Evolutionary conservation across 257 asterid species (phyloP).

Genomic region (Fraxinus anomala): DNA sequence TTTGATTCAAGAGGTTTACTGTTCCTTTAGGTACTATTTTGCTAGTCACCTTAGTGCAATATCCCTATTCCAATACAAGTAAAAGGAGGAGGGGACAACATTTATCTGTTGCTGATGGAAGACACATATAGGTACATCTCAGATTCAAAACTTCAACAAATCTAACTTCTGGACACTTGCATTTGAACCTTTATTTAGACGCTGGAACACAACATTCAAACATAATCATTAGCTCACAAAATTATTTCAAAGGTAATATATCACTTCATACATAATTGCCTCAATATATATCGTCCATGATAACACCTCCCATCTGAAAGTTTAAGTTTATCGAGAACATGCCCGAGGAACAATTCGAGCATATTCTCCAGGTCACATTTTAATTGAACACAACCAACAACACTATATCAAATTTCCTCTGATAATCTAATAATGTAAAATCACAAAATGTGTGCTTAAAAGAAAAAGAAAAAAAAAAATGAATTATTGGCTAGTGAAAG

Average conservation of each 20-base stretch:
- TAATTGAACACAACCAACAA: slow-evolving; percentile 18
- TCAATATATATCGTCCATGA: not conserved
- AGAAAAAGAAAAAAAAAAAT: not conserved
- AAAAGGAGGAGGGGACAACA: not conserved
- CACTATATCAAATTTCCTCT: not conserved
- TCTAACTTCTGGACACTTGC: not conserved
- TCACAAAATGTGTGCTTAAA: slow-evolving; percentile 1
- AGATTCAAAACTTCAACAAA: too few relatives aligned
- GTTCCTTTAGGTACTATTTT: not conserved
- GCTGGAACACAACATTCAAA: not conserved
- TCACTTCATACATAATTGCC: not conserved
- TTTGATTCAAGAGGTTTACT: too few relatives aligned
- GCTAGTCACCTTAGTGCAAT: not conserved
- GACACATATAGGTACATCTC: not conserved
- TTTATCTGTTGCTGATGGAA: not conserved
- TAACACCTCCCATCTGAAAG: not conserved
- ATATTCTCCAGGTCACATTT: not conserved
- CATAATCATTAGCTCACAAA: not conserved
- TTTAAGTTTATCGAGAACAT: not conserved
- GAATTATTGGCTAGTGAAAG: slow-evolving; percentile 2
- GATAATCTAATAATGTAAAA: slow-evolving; percentile 5
- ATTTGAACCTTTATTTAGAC: not conserved
- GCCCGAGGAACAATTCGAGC: not conserved
- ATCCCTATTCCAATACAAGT: not conserved
- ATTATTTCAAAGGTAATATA: slow-evolving; percentile 11